Conservation (phyloP, 805 yeast genomes). For the Zygoascus flipseniorum region DNA sequence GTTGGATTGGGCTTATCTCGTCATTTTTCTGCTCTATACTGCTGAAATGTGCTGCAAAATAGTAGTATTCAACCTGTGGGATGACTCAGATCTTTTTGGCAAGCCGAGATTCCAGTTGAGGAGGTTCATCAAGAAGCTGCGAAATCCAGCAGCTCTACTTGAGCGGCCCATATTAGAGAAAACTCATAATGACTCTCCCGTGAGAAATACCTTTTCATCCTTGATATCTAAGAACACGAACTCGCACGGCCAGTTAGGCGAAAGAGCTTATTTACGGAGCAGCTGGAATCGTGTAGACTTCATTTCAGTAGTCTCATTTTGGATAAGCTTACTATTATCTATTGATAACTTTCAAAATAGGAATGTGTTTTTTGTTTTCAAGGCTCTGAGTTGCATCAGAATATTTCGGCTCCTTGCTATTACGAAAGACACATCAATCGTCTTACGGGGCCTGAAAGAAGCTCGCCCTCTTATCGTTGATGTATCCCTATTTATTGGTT, state of each 20-base stretch:
- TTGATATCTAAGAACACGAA: conserved; percentile 1
- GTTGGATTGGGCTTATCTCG: conserved; percentile 44
- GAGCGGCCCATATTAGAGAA: neutral
- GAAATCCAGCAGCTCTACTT: neutral
- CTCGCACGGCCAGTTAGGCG: conserved; percentile 3
- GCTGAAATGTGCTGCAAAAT: conserved; percentile 48
- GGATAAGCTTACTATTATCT: conserved; percentile 62
- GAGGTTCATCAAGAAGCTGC: neutral
- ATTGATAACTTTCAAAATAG: conserved; percentile 42
- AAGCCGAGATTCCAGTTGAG: neutral
- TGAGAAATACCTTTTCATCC: neutral
- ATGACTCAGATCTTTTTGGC: conserved; percentile 40
- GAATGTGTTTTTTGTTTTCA: conserved; percentile 55
- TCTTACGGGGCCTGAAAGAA: conserved; percentile 57
- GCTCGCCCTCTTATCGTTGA: conserved; percentile 71
- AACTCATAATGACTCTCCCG: neutral
- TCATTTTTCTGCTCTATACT: conserved; percentile 54
- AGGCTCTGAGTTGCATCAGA: conserved; percentile 66
- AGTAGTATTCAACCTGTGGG: conserved; percentile 68
- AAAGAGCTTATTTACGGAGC: conserved; percentile 64
- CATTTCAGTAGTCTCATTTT: conserved; percentile 58
- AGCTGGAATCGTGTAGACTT: conserved; percentile 87
- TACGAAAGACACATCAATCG: conserved; percentile 67
- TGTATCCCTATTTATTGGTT: conserved; percentile 62
- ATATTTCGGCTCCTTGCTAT: conserved; percentile 66